Conservation (phyloP, 768 basidiomycete genomes). For the Sarcomyxa edulis region DNA sequence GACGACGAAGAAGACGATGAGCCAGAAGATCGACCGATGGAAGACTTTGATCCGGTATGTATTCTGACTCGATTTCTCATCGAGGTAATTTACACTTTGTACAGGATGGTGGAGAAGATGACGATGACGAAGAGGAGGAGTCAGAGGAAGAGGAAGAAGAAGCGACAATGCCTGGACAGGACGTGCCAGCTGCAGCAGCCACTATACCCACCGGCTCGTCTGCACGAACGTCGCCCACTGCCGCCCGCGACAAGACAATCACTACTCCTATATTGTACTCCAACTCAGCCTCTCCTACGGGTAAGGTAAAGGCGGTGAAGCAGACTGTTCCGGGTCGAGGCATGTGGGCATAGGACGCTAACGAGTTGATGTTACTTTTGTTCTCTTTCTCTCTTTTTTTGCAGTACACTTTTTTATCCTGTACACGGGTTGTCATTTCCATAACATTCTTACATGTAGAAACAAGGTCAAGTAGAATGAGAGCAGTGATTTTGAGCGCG, state of each 20-base stretch:
- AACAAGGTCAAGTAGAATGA: too few relatives aligned
- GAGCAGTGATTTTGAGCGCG: too few relatives aligned
- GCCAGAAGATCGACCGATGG: constrained; percentile 73
- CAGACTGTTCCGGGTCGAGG: too few relatives aligned
- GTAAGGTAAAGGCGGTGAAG: constrained; percentile 48
- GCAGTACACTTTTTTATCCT: too few relatives aligned
- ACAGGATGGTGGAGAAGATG: constrained; percentile 46
- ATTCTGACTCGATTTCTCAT: neutral
- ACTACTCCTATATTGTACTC: constrained; percentile 22
- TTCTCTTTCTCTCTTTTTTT: too few relatives aligned
- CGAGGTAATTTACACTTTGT: constrained; percentile 6
- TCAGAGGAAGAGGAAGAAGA: constrained; percentile 58
- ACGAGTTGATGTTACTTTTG: too few relatives aligned
- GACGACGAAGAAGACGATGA: constrained; percentile 71
- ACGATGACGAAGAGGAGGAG: constrained; percentile 56
- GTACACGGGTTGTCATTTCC: too few relatives aligned
- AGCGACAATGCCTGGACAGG: constrained; percentile 22
- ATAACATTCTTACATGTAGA: too few relatives aligned
- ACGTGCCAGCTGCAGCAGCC: constrained; percentile 21
- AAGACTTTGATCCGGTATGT: constrained; percentile 80
- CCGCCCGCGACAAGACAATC: constrained; percentile 36
- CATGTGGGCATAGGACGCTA: too few relatives aligned
- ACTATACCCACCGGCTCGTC: constrained; percentile 36
- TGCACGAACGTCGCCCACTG: constrained; percentile 47
- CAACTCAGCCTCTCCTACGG: constrained; percentile 22